Conservation (phyloP, 306 rosid species). For the Echinosophora koreensis region DNA sequence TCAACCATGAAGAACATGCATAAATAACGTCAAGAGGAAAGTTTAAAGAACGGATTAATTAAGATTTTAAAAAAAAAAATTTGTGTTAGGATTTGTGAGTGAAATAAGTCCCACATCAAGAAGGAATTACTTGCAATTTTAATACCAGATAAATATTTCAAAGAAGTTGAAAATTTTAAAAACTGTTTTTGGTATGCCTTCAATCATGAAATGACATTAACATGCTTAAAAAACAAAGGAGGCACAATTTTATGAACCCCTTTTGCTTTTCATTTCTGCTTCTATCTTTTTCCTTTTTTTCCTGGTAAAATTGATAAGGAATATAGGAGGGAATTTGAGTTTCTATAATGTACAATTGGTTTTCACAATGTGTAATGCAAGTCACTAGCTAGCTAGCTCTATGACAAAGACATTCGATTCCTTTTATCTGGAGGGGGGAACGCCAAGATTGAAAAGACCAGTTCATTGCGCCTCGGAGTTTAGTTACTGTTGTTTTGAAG, state of each 20-base stretch:
- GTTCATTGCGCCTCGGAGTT: slow-evolving; percentile 38
- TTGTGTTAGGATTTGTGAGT: too few species aligned
- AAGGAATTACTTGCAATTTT: too few species aligned
- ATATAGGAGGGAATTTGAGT: background rate
- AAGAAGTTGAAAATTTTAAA: background rate
- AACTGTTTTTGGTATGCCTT: background rate
- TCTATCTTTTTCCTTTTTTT: background rate
- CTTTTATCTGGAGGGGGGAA: slow-evolving; percentile 21
- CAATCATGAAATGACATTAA: background rate
- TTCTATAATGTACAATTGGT: slow-evolving; percentile 32
- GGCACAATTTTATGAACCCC: slow-evolving; percentile 24
- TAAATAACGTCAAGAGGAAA: background rate
- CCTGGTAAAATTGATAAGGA: slow-evolving; percentile 12
- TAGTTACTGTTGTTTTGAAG: slow-evolving; percentile 47
- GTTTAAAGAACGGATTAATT: background rate
- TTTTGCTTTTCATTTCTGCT: slow-evolving; percentile 3
- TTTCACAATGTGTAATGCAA: slow-evolving; percentile 25
- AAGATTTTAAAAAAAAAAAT: background rate
- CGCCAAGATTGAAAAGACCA: slow-evolving; percentile 40
- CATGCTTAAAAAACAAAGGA: background rate
- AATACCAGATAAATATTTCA: background rate
- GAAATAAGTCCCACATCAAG: too few species aligned
- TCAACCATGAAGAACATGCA: slow-evolving; percentile 37
- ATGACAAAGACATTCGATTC: slow-evolving; percentile 14
- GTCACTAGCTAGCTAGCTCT: background rate